Evolutionary conservation across 129 eudicot species (phyloP), one percentile per base, ranked within the genome.

Genomic region (Flaveria ramosissima): DNA sequence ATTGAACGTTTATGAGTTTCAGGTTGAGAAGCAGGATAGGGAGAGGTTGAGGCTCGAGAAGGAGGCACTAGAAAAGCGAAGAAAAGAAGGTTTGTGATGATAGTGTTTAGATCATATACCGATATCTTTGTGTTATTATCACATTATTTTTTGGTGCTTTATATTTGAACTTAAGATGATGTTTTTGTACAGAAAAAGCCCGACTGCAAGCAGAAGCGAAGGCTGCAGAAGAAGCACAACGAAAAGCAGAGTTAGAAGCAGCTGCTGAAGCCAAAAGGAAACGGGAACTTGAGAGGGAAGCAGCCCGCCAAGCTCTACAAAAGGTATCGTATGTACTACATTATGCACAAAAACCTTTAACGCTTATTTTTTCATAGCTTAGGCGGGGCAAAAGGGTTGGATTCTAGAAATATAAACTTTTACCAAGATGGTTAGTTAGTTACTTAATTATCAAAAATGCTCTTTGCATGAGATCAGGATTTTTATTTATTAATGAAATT

Each of bases 181-280:
- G 77, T 45, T 52, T 41, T 81, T 43, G 26, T 59, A 75, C 69
- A 94, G 98, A 91, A 75, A 94, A 89, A 79, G 96, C 96, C 53
- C 87, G 97, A 45, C 72, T 94, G 77, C 90, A 87, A 84, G 96
- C 96, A 16, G 97, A 91, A 77, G 97, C 98, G 19, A 91, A 80
- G 82, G 97, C 92, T 77, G 98, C 97, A 9, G 98, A 91, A 78
- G 92, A 80, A 81, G 96, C 97, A 17, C 69, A 83, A 21, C 86
- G 65, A 80, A 86, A 73, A 78, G 89, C 90, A 2, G 97, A 89
- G 71, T 79, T 80, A 71, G 93, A 83, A 81, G 98, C 98, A 79
- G 97, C 88, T 24, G 96, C 89, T 36, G 97, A 91, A 81, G 96
- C 93, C 56, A 89, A 84, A 82, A 85, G 89, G 79, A 88, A 89